Conservation (phyloP, 257 asterid species). For the Coffea canephora region DNA sequence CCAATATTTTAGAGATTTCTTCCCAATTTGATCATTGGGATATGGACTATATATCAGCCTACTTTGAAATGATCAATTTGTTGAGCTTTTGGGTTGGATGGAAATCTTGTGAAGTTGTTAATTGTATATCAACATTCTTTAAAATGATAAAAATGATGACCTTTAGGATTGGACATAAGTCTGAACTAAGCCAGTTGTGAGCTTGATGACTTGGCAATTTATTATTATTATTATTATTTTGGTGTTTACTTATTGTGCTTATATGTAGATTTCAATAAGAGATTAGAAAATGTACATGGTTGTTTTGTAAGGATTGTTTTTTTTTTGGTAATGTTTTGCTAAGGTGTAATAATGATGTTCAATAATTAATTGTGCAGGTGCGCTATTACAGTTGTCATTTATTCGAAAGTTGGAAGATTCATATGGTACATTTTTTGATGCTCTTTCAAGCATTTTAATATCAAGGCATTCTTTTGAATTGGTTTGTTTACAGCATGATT, state of each 20-base stretch:
- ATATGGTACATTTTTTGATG: conserved; percentile 43
- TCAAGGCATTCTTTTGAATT: not conserved
- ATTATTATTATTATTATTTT: not conserved
- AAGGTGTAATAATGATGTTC: conserved; percentile 17
- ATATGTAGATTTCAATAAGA: not conserved
- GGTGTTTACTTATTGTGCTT: not conserved
- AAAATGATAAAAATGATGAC: not conserved
- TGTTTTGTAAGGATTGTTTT: not conserved
- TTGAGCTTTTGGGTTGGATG: no score
- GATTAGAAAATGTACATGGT: not conserved
- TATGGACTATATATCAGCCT: no score
- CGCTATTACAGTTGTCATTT: conserved; percentile 60
- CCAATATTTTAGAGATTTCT: no score
- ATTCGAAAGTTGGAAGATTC: conserved; percentile 75
- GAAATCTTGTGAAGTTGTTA: no score
- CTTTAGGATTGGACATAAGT: not conserved
- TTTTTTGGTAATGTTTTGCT: not conserved
- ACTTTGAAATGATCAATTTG: no score
- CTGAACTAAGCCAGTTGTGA: not conserved
- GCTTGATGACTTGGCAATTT: not conserved
- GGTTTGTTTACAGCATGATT: not conserved
- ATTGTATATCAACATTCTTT: no score
- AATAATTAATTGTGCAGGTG: conserved; percentile 49
- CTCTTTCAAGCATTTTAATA: conserved; percentile 23
- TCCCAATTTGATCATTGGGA: no score